phyloP scores from a whole-genome alignment of 108 stramenopile genomes.

The Seminavis robusta region DNA sequence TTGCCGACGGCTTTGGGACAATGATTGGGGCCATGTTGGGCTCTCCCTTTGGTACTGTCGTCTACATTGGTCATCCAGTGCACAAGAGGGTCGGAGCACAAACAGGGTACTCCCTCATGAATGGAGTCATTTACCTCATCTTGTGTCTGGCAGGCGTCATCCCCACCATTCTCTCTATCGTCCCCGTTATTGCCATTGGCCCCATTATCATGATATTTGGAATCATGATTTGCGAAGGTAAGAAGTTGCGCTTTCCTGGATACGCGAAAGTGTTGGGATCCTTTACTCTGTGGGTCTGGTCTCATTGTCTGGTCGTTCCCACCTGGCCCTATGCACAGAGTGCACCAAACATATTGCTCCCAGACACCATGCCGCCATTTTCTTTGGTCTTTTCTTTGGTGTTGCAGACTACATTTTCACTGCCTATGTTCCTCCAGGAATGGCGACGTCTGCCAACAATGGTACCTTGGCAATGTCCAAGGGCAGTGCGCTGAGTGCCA shows the following conservation, averaged over 20 bases:
- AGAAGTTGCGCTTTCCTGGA: too few species aligned
- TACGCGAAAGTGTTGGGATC: too few species aligned
- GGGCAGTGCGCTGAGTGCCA: constrained; percentile 10
- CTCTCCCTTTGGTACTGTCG: constrained; percentile 48
- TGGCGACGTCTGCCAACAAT: background rate
- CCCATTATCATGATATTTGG: constrained; percentile 45
- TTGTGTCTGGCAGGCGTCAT: constrained; percentile 24
- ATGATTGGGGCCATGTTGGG: constrained; percentile 46
- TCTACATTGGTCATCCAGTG: constrained; percentile 63
- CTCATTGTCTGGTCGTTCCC: too few species aligned
- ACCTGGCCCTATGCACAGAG: constrained; percentile 7
- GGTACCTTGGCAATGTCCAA: constrained; percentile 14
- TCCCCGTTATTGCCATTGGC: constrained; percentile 15
- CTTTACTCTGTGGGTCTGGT: too few species aligned
- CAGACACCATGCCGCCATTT: constrained; percentile 36
- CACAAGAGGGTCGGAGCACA: constrained; percentile 48
- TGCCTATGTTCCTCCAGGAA: background rate
- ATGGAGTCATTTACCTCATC: constrained; percentile 35
- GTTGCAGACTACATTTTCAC: constrained; percentile 22
- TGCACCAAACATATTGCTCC: constrained; percentile 22
- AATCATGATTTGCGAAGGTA: constrained; percentile 41
- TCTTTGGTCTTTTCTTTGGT: constrained; percentile 43
- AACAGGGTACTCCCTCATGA: constrained; percentile 38
- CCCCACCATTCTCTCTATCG: constrained; percentile 1
- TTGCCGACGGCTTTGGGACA: constrained; percentile 55